Evolutionary conservation across 73 alveolate species (phyloP).

Genomic region (Paramecium sexaurelia): DNA sequence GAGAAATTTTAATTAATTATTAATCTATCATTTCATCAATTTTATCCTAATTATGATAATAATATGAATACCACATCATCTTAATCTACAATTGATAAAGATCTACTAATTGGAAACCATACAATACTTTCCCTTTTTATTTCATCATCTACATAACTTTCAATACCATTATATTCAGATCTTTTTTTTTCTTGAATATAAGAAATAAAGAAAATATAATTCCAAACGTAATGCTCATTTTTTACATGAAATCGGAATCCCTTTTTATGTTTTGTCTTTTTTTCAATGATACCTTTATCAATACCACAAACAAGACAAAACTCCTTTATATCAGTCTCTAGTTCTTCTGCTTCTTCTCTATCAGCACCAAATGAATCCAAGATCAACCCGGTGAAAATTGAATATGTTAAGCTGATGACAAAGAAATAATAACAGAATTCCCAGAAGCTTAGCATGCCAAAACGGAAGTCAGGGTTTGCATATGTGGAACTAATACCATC

Average conservation of each 20-base stretch:
- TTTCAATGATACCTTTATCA: slow-evolving; percentile 67
- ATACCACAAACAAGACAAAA: slow-evolving; percentile 94
- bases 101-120: slow-evolving; percentile 28
- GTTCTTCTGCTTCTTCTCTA: slow-evolving; percentile 89
- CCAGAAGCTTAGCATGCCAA: slow-evolving; percentile 22
- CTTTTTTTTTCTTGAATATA: slow-evolving; percentile 86
- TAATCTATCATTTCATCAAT: neutral
- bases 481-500: neutral
- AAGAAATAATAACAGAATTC: slow-evolving; percentile 65
- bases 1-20: neutral
- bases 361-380: slow-evolving; percentile 94
- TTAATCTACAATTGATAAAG: neutral
- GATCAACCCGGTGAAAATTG: slow-evolving; percentile 82
- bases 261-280: slow-evolving; percentile 45
- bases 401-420: slow-evolving; percentile 57
- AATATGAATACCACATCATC: neutral
- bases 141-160: slow-evolving; percentile 87
- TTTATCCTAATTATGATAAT: neutral
- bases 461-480: neutral
- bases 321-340: slow-evolving; percentile 84
- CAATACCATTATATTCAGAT: slow-evolving; percentile 96
- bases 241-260: slow-evolving; percentile 83
- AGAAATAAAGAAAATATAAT: slow-evolving; percentile 90
- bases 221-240: slow-evolving; percentile 88
- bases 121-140: slow-evolving; percentile 34